These are phyloP conservation scores for Somion occarium DNA, from an alignment of 1,284 basidiomycete genomes.

Conservation along the genomic window DNA sequence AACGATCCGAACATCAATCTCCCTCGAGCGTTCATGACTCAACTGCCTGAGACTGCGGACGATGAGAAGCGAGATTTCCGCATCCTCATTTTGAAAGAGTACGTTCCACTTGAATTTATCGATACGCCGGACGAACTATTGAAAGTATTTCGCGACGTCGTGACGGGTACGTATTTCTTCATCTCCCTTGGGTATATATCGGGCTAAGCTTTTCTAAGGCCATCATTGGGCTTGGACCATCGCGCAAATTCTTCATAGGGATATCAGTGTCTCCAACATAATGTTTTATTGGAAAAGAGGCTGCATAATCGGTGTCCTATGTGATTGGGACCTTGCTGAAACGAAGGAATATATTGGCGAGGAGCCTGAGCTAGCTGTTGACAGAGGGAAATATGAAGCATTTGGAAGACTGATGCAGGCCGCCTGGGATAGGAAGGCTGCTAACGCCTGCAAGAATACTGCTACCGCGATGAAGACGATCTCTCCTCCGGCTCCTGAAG, in stretches of 20 bases:
- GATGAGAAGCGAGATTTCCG: not conserved
- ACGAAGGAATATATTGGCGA: not conserved
- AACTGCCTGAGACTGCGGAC: not conserved
- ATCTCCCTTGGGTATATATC: not conserved
- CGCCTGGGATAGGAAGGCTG: too few species aligned
- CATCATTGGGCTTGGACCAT: not conserved
- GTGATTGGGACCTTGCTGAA: too few species aligned
- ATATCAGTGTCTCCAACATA: not conserved
- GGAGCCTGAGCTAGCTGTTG: too few species aligned
- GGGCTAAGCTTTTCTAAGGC: not conserved
- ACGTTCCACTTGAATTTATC: slow-evolving; percentile 1
- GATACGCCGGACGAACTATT: slow-evolving; percentile 4
- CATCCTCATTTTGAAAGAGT: slow-evolving; percentile 1
- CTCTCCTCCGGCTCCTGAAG: not conserved
- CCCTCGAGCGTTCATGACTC: slow-evolving; percentile 2
- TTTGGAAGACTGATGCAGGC: too few species aligned
- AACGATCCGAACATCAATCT: not conserved
- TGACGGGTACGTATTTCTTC: slow-evolving; percentile 2
- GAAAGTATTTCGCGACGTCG: not conserved
- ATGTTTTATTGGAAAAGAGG: not conserved
- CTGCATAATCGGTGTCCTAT: not conserved
- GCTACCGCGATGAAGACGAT: too few species aligned
- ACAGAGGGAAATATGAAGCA: too few species aligned
- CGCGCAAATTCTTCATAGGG: not conserved
- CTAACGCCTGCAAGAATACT: too few species aligned